Base-by-base conservation (phyloP, 495 filamentous ascomycete genomes). In the Aspergillus bridgeri region DNA sequence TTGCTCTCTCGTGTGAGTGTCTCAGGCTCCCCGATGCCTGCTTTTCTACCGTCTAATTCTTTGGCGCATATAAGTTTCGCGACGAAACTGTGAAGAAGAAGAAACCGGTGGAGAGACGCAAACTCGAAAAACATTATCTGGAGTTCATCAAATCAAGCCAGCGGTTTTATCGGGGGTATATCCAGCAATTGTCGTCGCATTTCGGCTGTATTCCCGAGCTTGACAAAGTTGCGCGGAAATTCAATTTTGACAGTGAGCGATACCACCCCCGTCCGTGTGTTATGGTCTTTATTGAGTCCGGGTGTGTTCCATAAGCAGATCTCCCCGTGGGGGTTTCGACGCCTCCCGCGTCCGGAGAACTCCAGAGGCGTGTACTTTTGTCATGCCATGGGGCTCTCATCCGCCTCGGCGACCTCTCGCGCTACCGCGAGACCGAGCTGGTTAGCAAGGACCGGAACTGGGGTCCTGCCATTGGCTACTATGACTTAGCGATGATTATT, bases 331-430 rank as follows among this genome's bases (percentile, higher is more conserved):
- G 67, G 33, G 64, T 76, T 53, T 70, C 74, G 17, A 43, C 65
- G 17, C 61, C 77, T 42, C 64, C 75, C 24, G 68, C 75, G 3
- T 71, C 82, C 6, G 68, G 79, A 18, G 66, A 81, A 5, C 63
- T 87, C 42, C 79, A 82, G 42, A 63, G 77, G 15, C 71, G 79
- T 38, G 81, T 92, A 53, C 80, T 90, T 6, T 69, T 75, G 53
- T 92, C 90, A 15, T 96, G 91, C 71, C 87, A 96, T 74, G 83
- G 85, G 51, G 89, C 89, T 8, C 80, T 98, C 25, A 86, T 96
- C 47, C 88, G 84, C 54, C 83, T 98, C 9, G 94, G 94, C 46
- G 94, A 98, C 67, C 81, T 98, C 25, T 91, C 90, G 33, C 85
- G 94, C 60, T 98, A 97, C 68, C 87, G 95, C 47, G 90, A 91